Base-by-base conservation (phyloP, 2,329 filamentous ascomycete genomes). In the Trichoderma polysporum region DNA sequence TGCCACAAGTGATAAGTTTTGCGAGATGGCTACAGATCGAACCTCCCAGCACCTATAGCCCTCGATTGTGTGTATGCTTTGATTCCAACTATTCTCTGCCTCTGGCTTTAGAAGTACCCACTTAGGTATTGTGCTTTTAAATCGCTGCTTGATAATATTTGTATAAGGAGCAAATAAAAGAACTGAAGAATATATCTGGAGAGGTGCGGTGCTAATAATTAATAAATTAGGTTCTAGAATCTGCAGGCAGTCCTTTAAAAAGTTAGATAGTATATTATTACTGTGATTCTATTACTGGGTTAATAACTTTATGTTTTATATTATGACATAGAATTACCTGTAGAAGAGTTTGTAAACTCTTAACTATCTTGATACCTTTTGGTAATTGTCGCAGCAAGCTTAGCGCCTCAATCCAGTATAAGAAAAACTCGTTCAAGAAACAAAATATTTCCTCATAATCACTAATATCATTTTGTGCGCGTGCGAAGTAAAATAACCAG, bases 371-470 rank as follows among this genome's bases (percentile, higher is more conserved):
- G 5, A 47, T n/a, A 5, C 56, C 68, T 7, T 73, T 70, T 2
- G 58, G 13, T 4, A 22, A n/a, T 31, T 73, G 69, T 12, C 73
- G 71, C 45, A 80, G 70, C 6, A 79, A 68, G 52, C 76, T 76
- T 19, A 81, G 69, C 6, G 74, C 76, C 69, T 82, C 79, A 1
- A 82, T 68, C 79, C 79, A 82, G 60, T 82, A 72, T 3, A 83
- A 78, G 60, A 82, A 73, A 69, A 81, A 76, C 15, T 68, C 12
- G 15, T 72, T 66, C 4, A 83, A 70, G 68, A 83, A 83, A 0
- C 58, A 1, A 58, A 80, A 68, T 4, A 75, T 73, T 29, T 70
- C 25, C 50, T 74, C 71, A 31, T 69, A 66, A 69, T 77, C 72
- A 68, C 4, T 22, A n/a, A 1, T 2, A 61, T 68, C 57, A 33